Percentiles rank a stretch among this genome's conserved stretches.
Evolutionary conservation across 768 basidiomycete genomes (phyloP).

Genomic region (Lactifluus piperatus): DNA sequence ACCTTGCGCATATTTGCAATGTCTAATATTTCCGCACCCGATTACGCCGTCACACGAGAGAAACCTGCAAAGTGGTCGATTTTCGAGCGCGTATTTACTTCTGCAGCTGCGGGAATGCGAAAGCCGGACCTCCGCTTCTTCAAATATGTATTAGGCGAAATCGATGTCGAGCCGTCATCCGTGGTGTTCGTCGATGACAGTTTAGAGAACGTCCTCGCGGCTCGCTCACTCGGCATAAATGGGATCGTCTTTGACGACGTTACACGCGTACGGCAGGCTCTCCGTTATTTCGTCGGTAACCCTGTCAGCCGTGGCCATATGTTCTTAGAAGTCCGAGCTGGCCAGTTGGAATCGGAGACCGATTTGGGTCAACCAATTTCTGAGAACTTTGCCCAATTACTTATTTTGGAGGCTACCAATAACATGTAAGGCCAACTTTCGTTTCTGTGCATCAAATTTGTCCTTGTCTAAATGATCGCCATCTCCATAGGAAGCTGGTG

Average conservation of each 20-base stretch:
- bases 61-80: slow-evolving; percentile 41
- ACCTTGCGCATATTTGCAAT: slow-evolving; percentile 25
- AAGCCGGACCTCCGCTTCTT: slow-evolving; percentile 50
- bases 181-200: slow-evolving; percentile 55
- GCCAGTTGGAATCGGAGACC: slow-evolving; percentile 38
- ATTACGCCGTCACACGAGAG: slow-evolving; percentile 38
- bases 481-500: too few species aligned
- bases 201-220: slow-evolving; percentile 47
- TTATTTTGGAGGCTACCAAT: slow-evolving; percentile 45
- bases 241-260: slow-evolving; percentile 44
- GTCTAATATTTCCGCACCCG: slow-evolving; percentile 52
- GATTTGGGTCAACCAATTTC: slow-evolving; percentile 32
- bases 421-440: too few species aligned
- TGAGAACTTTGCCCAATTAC: slow-evolving; percentile 52
- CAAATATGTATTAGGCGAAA: slow-evolving; percentile 38
- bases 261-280: slow-evolving; percentile 33
- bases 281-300: slow-evolving; percentile 41
- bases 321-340: slow-evolving; percentile 35
- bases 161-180: slow-evolving; percentile 35
- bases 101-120: slow-evolving; percentile 42
- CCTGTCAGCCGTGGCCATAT: slow-evolving; percentile 36
- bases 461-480: too few species aligned
- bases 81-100: slow-evolving; percentile 44
- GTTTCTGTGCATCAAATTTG: too few species aligned
- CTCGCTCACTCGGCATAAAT: slow-evolving; percentile 46